Evolutionary conservation across 2,329 filamentous ascomycete genomes (phyloP).

Genomic region (Phoma sp.): DNA sequence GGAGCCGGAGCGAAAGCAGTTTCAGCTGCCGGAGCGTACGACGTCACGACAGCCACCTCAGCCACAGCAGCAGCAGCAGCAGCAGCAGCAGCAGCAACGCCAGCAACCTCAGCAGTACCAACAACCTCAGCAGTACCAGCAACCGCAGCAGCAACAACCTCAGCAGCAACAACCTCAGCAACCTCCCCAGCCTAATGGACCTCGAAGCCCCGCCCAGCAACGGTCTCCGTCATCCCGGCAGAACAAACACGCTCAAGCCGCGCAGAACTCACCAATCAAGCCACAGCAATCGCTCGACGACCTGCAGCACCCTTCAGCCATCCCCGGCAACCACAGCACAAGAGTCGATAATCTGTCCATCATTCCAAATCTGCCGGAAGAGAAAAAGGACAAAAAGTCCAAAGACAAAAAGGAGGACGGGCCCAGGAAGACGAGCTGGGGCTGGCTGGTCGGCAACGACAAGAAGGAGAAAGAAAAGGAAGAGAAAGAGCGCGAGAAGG

Average conservation of each 20-base stretch:
- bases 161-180: conserved; percentile 21
- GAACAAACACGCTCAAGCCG: conserved; percentile 42
- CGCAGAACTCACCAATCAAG: conserved; percentile 49
- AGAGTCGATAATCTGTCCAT: conserved; percentile 81
- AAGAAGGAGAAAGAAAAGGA: conserved; percentile 59
- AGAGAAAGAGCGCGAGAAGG: conserved; percentile 51
- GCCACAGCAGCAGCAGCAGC: conserved; percentile 29
- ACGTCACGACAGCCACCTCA: conserved; percentile 54
- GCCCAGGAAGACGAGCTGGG: conserved; percentile 81
- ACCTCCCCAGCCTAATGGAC: conserved; percentile 21
- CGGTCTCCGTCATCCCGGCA: conserved; percentile 30
- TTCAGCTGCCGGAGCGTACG: conserved; percentile 59
- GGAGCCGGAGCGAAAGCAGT: conserved; percentile 40
- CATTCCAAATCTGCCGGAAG: conserved; percentile 75
- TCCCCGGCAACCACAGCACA: conserved; percentile 70
- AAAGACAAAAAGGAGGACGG: conserved; percentile 76
- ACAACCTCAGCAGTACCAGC: conserved; percentile 19
- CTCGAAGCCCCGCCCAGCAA: conserved; percentile 26
- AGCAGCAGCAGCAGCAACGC: conserved; percentile 41
- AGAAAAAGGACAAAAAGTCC: conserved; percentile 77
- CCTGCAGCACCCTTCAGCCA: conserved; percentile 69
- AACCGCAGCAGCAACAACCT: conserved; percentile 22
- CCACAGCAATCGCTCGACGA: conserved; percentile 66
- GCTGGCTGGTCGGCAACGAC: conserved; percentile 72
- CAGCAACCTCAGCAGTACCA: no score